Base-by-base conservation (phyloP, 441 rosid genomes). In the Pelargonium australe region DNA sequence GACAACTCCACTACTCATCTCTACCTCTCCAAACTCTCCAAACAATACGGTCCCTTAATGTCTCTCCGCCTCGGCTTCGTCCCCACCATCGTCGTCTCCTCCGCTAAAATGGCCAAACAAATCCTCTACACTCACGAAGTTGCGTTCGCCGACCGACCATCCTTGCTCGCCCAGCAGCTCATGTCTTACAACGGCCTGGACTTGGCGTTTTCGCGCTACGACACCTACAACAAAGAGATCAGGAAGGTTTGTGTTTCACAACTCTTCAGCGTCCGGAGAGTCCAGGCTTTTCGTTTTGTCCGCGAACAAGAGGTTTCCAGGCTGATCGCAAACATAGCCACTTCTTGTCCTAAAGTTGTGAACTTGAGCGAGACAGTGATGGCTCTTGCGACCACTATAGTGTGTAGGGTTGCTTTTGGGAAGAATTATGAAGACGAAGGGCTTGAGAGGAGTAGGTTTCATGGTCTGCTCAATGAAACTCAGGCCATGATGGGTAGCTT, bases 231-330 rank as follows among this genome's bases (percentile, higher is more conserved):
- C 79, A 80, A 85, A 11, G 85, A 82, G 66, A 78, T 83, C 1
- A 74, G 86, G 20, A 86, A 85, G 60, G 71, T 84, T 67, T 81
- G 85, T 2, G 53, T 80, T 31, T 63, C 76, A 68, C 81, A 86
- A 23, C 84, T 86, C 67, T 83, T 90, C 60, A 81, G 80, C 58
- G 76, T 84, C 0, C 73, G 73, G 23, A 77, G 84, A 40, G 84
- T 86, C 5, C 85, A 80, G 14, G 78, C 82, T 0, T 86, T 75
- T 64, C 82, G 81, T 40, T 79, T 79, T 19, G 83, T 84, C 0
- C 76, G 93, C 6, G 81, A 68, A 68, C 90, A 88, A 13, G 90
- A 88, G 70, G 78, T 83, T 0, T 64, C 53, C 8, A 63, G 64
- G 0, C 61, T 85, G 73, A 66, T 85, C 2, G 69, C 19, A 12